Conservation (phyloP, 2,329 filamentous ascomycete genomes). For the Elsinoe batatas region DNA sequence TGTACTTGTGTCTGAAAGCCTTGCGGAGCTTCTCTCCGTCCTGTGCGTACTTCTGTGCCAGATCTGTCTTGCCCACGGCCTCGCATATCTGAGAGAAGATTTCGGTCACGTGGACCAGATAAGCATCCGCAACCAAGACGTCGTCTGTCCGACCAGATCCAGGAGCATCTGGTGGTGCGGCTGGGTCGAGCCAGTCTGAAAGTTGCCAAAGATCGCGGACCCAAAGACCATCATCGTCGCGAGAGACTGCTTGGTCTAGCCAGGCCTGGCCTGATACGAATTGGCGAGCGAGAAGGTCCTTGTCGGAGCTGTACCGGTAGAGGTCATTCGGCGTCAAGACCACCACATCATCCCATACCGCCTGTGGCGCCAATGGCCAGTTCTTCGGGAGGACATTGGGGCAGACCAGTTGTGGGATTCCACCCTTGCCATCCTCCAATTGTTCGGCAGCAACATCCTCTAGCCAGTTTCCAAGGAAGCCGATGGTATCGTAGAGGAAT, state of each 20-base stretch:
- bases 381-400: conserved; percentile 16
- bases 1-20: conserved; percentile 25
- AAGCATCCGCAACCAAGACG: conserved; percentile 31
- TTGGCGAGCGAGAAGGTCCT: conserved; percentile 27
- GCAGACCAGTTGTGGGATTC: conserved; percentile 20
- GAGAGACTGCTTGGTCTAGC: conserved; percentile 28
- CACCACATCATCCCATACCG: conserved; percentile 33
- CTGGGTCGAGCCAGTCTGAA: conserved; percentile 35
- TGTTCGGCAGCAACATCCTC: conserved; percentile 37
- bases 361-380: conserved; percentile 19
- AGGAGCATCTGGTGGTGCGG: conserved; percentile 28
- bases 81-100: conserved; percentile 19
- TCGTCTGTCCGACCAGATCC: conserved; percentile 27
- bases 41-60: conserved; percentile 20
- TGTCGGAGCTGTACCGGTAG: conserved; percentile 28
- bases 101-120: conserved; percentile 28
- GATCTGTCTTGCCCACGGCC: conserved; percentile 19
- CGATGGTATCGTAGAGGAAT: conserved; percentile 45
- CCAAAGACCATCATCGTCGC: conserved; percentile 29
- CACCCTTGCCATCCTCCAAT: conserved; percentile 15
- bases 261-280: conserved; percentile 30
- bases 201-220: conserved; percentile 28
- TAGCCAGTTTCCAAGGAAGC: conserved; percentile 43
- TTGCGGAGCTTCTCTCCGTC: conserved; percentile 19
- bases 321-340: conserved; percentile 30